Evolutionary conservation across 345 rosid genomes (phyloP), one percentile per base, ranked within the genome.

Genomic region (Acer negundo): DNA sequence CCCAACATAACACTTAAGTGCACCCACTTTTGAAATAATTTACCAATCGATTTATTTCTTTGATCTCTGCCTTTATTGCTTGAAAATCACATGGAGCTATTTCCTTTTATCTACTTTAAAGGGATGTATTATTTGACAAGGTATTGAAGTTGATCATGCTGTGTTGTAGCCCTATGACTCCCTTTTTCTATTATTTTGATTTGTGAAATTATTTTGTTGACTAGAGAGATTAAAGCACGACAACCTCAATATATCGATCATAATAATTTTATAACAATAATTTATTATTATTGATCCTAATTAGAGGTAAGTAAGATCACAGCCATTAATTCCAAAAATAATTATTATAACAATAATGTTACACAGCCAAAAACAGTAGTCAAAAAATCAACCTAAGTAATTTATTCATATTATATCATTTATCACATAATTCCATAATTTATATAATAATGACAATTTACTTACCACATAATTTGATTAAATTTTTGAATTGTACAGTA

Each of bases 1-100:
- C 73, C 73, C 76, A 44, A 68, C 72, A 73, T 40, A 64, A 73
- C 24, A 42, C 63, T 70, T 20, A 53, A 78, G 72, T 75, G 56
- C 74, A 75, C 73, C 81, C 47, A 74, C 84, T 81, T 81, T 81
- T 73, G 78, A 77, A 77, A 74, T 81, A 77, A 77, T 67, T 67
- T 66, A 68, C 80, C 80, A 62, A 69, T 81, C 76, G 23, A 65
- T 68, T 73, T 31, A 81, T 16, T 31, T 11, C 65, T 51, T 75
- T 82, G 79, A 75, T 78, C 71, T 28, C 1, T 62, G 70, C 67
- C 64, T 69, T 81, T 69, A 38, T 28, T 78, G 67, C 68, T 69
- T 44, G 63, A 63, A 59, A 65, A 49, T 75, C 79, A 78, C 75
- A 64, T 74, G 78, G 9, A 63, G 72, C 49, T 69, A 23, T 31